Percentiles rank a stretch among this genome's conserved stretches.
Conservation (phyloP, 352 stramenopile genomes). For the Phytophthora hibernalis region DNA sequence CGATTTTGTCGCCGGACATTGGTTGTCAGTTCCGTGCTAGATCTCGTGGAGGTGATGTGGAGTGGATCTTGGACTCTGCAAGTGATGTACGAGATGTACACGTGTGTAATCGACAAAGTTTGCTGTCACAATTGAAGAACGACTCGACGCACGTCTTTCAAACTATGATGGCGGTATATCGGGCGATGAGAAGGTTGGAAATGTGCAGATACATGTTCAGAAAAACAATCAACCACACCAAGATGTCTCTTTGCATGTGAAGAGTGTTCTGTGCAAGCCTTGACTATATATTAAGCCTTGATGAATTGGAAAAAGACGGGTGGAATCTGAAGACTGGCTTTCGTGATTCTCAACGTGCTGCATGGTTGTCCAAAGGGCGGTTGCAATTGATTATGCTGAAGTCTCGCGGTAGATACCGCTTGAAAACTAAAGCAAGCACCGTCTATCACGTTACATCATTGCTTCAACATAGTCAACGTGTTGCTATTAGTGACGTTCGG, state of each 20-base stretch:
- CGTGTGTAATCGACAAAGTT: constrained; percentile 6
- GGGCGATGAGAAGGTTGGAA: neutral
- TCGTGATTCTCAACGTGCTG: too few species aligned
- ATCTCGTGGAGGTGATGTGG: constrained; percentile 5
- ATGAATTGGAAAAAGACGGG: too few species aligned
- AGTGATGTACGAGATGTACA: constrained; percentile 17
- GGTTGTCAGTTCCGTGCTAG: constrained; percentile 9
- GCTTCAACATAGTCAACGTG: neutral
- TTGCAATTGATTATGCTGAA: constrained; percentile 3
- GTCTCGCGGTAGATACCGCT: neutral
- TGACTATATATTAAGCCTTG: constrained; percentile 17
- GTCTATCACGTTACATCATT: neutral
- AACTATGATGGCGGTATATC: neutral
- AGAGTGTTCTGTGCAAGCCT: constrained; percentile 5
- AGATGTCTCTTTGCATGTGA: constrained; percentile 4
- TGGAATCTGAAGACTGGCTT: too few species aligned
- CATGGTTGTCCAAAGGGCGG: too few species aligned
- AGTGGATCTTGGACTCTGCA: constrained; percentile 17
- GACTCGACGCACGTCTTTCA: neutral
- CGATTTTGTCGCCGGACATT: constrained; percentile 10
- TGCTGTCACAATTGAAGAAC: neutral
- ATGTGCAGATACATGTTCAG: neutral
- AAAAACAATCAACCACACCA: constrained; percentile 19
- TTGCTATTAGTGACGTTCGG: too few species aligned
- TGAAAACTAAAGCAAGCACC: neutral